These are phyloP conservation scores for Geopyxis carbonaria DNA, from an alignment of 495 filamentous ascomycete genomes.

Conservation along the genomic window DNA sequence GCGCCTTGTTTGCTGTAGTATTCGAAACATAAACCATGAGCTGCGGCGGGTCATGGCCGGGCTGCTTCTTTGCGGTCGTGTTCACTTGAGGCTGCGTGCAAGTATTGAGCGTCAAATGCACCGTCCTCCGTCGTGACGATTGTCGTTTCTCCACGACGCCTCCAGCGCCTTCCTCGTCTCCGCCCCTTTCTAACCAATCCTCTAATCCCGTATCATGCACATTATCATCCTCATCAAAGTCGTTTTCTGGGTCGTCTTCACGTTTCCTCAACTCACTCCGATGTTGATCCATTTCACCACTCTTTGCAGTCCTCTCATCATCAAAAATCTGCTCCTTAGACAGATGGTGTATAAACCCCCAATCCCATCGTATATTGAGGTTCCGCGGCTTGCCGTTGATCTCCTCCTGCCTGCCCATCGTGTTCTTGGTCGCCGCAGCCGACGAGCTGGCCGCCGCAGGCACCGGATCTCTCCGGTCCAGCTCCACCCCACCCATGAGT, in stretches of 20 bases:
- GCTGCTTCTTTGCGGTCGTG: constrained; percentile 22
- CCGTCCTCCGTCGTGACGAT: constrained; percentile 26
- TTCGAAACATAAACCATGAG: constrained; percentile 64
- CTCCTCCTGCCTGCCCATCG: constrained; percentile 4
- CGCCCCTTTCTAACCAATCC: too few relatives aligned
- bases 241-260: constrained; percentile 1
- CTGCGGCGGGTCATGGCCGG: constrained; percentile 44
- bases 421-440: neutral
- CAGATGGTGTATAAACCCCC: constrained; percentile 17
- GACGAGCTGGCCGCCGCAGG: neutral
- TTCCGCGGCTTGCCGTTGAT: constrained; percentile 12
- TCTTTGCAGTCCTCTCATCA: neutral
- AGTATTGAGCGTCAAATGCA: constrained; percentile 68
- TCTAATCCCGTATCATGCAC: too few relatives aligned
- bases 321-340: constrained; percentile 11
- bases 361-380: constrained; percentile 17
- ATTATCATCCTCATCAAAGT: constrained; percentile 12
- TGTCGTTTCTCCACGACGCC: constrained; percentile 21
- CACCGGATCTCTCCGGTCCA: neutral
- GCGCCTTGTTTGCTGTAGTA: constrained; percentile 42
- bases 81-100: constrained; percentile 51
- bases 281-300: too few relatives aligned
- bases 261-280: neutral
- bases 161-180: constrained; percentile 14
- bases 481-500: neutral